These are phyloP conservation scores for Bifiguratus adelaidae DNA, from an alignment of 192 early-diverging fungal species.

Conservation along the genomic window DNA sequence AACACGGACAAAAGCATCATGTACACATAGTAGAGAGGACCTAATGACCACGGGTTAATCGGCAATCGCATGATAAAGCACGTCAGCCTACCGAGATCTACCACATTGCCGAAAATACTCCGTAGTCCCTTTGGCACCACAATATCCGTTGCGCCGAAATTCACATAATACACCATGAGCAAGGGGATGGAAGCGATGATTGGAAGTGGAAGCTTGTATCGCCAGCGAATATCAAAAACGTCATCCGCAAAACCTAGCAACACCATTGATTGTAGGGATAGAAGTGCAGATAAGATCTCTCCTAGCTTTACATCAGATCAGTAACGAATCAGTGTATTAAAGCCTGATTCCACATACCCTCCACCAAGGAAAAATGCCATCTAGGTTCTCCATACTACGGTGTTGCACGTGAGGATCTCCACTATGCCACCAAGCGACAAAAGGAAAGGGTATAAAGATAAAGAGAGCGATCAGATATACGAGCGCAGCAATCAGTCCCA, in stretches of 20 bases:
- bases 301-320: conserved; percentile 53
- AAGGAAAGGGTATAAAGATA: conserved; percentile 91
- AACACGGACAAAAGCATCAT: conserved; percentile 85
- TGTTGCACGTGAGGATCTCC: conserved; percentile 1
- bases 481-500: conserved; percentile 83
- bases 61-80: neutral
- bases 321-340: conserved; percentile 5
- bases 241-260: conserved; percentile 98
- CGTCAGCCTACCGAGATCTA: conserved; percentile 67
- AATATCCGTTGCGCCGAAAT: conserved; percentile 79
- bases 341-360: neutral
- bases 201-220: conserved; percentile 92
- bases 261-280: conserved; percentile 93
- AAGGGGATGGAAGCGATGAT: conserved; percentile 87
- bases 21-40: conserved; percentile 85
- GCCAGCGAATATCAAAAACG: conserved; percentile 91
- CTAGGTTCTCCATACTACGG: conserved; percentile 1
- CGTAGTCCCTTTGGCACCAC: conserved; percentile 79
- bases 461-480: conserved; percentile 84
- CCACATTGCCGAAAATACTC: conserved; percentile 50
- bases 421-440: conserved; percentile 57
- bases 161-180: conserved; percentile 89
- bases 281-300: conserved; percentile 82
- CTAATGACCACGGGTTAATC: conserved; percentile 19
- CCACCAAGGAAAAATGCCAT: neutral